Percentiles rank a stretch among this genome's conserved stretches.
Conservation (phyloP, 2,329 filamentous ascomycete genomes). For the Volutella citrinella region DNA sequence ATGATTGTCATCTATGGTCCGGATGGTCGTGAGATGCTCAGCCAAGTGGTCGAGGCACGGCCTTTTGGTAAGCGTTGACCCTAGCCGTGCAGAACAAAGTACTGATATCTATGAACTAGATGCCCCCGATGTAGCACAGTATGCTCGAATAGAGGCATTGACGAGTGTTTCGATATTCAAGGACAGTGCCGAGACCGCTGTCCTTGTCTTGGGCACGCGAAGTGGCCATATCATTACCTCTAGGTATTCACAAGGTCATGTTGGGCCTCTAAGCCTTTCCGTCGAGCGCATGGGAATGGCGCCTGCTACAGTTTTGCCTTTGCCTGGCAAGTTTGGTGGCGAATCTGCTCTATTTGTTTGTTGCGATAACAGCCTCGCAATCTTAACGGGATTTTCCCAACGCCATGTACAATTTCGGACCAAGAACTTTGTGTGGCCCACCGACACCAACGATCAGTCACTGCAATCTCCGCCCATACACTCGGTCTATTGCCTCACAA, state of each 20-base stretch:
- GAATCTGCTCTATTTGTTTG: conserved; percentile 38
- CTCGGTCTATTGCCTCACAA: conserved; percentile 41
- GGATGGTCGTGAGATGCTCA: conserved; percentile 20
- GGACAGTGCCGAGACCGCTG: conserved; percentile 22
- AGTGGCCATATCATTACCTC: conserved; percentile 50
- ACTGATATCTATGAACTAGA: too few relatives aligned
- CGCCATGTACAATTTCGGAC: conserved; percentile 30
- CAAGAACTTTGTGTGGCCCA: conserved; percentile 49
- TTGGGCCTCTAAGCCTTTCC: conserved; percentile 23
- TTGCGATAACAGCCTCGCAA: conserved; percentile 46
- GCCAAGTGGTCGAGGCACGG: conserved; percentile 10
- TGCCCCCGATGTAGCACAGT: background rate
- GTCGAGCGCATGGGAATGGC: conserved; percentile 34
- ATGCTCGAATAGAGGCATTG: conserved; percentile 36
- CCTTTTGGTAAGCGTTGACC: too few relatives aligned
- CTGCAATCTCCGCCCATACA: conserved; percentile 47
- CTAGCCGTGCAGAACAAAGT: too few relatives aligned
- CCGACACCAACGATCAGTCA: conserved; percentile 45
- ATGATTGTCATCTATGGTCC: conserved; percentile 31
- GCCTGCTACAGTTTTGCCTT: conserved; percentile 33
- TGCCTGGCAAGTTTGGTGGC: conserved; percentile 20
- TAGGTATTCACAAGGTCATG: conserved; percentile 15
- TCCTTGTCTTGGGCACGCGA: conserved; percentile 47
- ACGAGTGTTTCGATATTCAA: conserved; percentile 42
- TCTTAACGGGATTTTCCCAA: conserved; percentile 38